These are phyloP conservation scores for Jaapia argillacea DNA, from an alignment of 768 basidiomycete genomes.

Conservation along the genomic window DNA sequence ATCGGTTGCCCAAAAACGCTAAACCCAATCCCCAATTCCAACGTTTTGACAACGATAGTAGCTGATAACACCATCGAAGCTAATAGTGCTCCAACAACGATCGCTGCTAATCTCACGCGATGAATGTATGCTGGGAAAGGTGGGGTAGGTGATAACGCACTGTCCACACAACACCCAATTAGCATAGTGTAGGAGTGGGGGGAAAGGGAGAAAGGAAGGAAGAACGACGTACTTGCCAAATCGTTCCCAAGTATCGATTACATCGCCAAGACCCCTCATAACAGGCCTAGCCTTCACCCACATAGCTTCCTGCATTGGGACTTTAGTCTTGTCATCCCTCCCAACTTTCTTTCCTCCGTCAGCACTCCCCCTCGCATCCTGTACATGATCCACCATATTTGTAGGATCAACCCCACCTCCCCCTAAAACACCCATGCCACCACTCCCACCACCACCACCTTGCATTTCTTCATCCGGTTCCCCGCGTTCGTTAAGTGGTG, in stretches of 20 bases:
- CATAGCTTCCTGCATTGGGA: slow-evolving; percentile 19
- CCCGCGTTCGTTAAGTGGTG: no score
- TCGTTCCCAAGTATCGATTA: slow-evolving; percentile 31
- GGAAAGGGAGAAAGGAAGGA: no score
- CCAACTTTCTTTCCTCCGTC: slow-evolving; percentile 12
- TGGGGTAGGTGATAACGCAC: slow-evolving; percentile 27
- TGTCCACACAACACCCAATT: slow-evolving; percentile 5
- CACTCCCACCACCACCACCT: slow-evolving; percentile 9
- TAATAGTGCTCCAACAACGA: slow-evolving; percentile 19
- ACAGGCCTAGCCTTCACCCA: slow-evolving; percentile 24
- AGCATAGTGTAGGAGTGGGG: background rate
- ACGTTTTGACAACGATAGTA: slow-evolving; percentile 18
- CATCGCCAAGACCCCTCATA: slow-evolving; percentile 23
- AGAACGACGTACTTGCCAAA: slow-evolving; percentile 22
- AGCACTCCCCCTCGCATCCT: slow-evolving; percentile 19
- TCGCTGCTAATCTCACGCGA: slow-evolving; percentile 19
- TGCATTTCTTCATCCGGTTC: slow-evolving; percentile 15
- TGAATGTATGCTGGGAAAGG: slow-evolving; percentile 23
- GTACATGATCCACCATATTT: slow-evolving; percentile 14
- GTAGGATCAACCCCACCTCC: no score
- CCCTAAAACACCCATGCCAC: slow-evolving; percentile 19
- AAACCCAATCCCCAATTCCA: slow-evolving; percentile 23
- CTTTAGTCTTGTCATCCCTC: slow-evolving; percentile 18
- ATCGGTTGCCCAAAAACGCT: slow-evolving; percentile 31
- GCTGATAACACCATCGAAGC: slow-evolving; percentile 20